phyloP scores from a whole-genome alignment of 2,329 filamentous ascomycete species.

The Cladobotryum protrusum region DNA sequence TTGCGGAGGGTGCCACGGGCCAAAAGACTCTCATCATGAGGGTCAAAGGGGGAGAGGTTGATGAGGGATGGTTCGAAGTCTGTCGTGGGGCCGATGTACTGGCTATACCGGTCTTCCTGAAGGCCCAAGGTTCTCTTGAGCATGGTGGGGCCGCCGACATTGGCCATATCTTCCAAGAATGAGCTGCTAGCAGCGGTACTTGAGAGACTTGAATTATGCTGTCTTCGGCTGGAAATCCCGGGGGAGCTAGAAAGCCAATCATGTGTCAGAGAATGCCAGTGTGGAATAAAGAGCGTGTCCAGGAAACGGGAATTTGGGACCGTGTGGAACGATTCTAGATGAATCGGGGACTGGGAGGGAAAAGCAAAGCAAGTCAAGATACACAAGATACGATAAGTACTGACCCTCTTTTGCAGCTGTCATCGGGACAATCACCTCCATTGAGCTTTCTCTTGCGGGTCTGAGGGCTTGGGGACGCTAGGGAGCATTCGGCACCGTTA shows the following conservation, averaged over 20 bases:
- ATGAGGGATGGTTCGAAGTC: constrained; percentile 81
- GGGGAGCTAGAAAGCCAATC: constrained; percentile 50
- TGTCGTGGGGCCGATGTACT: constrained; percentile 77
- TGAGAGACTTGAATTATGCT: constrained; percentile 52
- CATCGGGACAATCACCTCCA: constrained; percentile 54
- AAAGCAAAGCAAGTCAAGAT: not conserved
- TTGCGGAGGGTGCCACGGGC: constrained; percentile 64
- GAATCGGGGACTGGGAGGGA: not conserved
- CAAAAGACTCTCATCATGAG: constrained; percentile 71
- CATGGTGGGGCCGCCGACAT: constrained; percentile 59
- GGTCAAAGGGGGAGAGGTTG: constrained; percentile 73
- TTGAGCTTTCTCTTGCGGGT: constrained; percentile 75
- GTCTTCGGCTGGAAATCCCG: constrained; percentile 44
- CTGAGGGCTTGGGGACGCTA: constrained; percentile 63
- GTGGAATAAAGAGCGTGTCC: constrained; percentile 16
- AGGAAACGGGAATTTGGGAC: constrained; percentile 1
- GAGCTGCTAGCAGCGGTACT: constrained; percentile 57
- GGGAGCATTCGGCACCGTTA: constrained; percentile 72
- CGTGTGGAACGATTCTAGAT: not conserved
- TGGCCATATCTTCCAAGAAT: constrained; percentile 64
- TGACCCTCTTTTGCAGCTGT: constrained; percentile 66
- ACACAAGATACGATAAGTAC: constrained; percentile 23
- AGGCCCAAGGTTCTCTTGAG: constrained; percentile 67
- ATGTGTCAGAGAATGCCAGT: constrained; percentile 34
- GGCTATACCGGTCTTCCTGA: constrained; percentile 71